Evolutionary conservation across 2,329 filamentous ascomycete genomes (phyloP), one percentile per base, ranked within the genome.

Genomic region (Fusarium tanahbumbuense): DNA sequence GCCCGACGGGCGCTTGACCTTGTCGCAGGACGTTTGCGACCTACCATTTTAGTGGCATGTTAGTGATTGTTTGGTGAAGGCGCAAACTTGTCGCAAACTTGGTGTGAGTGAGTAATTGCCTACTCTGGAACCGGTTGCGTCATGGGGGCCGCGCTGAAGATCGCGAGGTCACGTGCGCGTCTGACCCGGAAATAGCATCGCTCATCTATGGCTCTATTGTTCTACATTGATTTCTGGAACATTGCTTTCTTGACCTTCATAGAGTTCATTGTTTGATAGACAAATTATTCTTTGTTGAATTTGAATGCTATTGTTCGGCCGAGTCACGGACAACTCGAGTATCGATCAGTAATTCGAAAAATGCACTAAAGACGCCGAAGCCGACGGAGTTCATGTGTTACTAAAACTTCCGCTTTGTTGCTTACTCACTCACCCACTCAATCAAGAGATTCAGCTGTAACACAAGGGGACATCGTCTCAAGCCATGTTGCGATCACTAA

Each of bases 41-140:
- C 75, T 53, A 72, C 78, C 79, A 81, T 81, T 15, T 28, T 64
- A 23, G 28, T 41, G 7, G n/a, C 68, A 71, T 73, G 9, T 41
- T 56, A n/a, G 45, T 40, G 40, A n/a, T 11, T 16, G 22, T 53
- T 59, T 16, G 40, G 25, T 48, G 55, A 56, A 44, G 56, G 60
- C 58, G 59, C 40, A 41, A 48, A 60, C 44, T 41, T 52, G 47
- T 54, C 57, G 52, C 55, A 64, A 66, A 61, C 65, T 68, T 59
- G 48, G 48, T 56, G 56, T 65, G 56, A 66, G 50, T 68, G 53
- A 66, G 53, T 67, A 49, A 66, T 48, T 66, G 60, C 56, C 48
- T 66, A 22, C n/a, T 13, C 25, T 58, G 27, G 47, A 52, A 27
- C 42, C n/a, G n/a, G 67, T 70, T 76, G 73, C 75, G 75, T 76